Percentiles rank a stretch among this genome's conserved stretches.
These are phyloP conservation scores for Fennellomyces sp. DNA, from an alignment of 371 early-diverging fungal species.

Conservation along the genomic window DNA sequence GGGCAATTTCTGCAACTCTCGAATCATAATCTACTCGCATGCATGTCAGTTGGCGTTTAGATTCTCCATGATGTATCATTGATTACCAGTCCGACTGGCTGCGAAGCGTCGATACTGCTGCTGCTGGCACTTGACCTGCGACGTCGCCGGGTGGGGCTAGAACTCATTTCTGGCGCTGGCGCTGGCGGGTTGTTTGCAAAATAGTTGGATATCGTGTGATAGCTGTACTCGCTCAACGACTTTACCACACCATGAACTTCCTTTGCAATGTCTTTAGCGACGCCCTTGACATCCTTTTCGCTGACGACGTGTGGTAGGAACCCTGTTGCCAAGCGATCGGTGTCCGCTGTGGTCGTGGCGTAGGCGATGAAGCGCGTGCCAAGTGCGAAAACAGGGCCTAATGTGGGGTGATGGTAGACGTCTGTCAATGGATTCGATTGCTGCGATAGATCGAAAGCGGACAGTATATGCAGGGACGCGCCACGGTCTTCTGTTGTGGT, in stretches of 20 bases:
- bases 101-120: constrained; percentile 4
- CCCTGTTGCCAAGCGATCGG: constrained; percentile 6
- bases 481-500: not conserved
- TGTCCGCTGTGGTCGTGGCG: constrained; percentile 44
- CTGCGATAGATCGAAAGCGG: not conserved
- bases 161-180: not conserved
- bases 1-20: constrained; percentile 41
- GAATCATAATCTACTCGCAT: constrained; percentile 50
- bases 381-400: constrained; percentile 53
- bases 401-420: constrained; percentile 13
- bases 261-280: constrained; percentile 69
- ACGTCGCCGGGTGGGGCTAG: no score
- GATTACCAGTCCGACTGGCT: no score
- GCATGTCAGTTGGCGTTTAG: not conserved
- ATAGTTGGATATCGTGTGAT: constrained; percentile 50
- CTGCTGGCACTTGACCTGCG: not conserved
- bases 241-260: constrained; percentile 76
- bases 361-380: constrained; percentile 67
- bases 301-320: constrained; percentile 22
- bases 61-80: not conserved
- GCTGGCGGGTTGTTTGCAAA: constrained; percentile 17
- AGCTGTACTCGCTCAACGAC: constrained; percentile 58
- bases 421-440: not conserved
- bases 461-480: not conserved
- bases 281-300: constrained; percentile 55